Conservation (phyloP, 495 filamentous ascomycete genomes). For the Aspergillus cavernicola region DNA sequence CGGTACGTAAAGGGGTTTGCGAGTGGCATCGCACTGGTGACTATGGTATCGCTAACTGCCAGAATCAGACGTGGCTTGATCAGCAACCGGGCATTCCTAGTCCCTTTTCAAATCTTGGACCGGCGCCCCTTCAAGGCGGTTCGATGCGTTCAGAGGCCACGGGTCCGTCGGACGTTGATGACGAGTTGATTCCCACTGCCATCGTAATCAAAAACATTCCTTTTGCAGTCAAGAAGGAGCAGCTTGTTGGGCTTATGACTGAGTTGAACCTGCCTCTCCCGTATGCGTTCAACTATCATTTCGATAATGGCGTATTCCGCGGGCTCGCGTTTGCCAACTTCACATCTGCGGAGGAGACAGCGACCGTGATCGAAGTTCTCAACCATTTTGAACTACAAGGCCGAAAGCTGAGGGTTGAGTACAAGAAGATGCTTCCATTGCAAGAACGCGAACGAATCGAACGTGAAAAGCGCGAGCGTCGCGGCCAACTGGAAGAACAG, state of each 20-base stretch:
- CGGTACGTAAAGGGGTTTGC: conserved; percentile 41
- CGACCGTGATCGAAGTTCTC: conserved; percentile 80
- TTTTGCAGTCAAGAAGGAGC: conserved; percentile 96
- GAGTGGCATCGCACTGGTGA: neutral
- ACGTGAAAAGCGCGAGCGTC: conserved; percentile 92
- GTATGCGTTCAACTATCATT: conserved; percentile 99
- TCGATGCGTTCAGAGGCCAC: conserved; percentile 51
- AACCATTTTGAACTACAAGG: conserved; percentile 96
- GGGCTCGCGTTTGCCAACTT: conserved; percentile 98
- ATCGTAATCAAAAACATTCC: conserved; percentile 99
- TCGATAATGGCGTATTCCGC: conserved; percentile 96
- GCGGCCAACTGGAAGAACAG: conserved; percentile 95
- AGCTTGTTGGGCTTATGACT: conserved; percentile 87
- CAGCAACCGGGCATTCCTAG: conserved; percentile 52
- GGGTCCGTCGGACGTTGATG: conserved; percentile 56
- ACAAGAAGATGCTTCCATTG: conserved; percentile 98
- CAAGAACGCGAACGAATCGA: conserved; percentile 95
- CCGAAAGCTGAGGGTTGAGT: conserved; percentile 90
- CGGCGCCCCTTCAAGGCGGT: conserved; percentile 46
- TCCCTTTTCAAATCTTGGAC: conserved; percentile 51
- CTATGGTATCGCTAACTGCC: conserved; percentile 3
- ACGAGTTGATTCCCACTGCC: conserved; percentile 93
- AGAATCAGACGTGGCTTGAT: conserved; percentile 56
- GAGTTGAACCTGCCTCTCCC: conserved; percentile 85
- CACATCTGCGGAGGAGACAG: conserved; percentile 89